Evolutionary conservation across 1,284 basidiomycete species (phyloP), one percentile per base, ranked within the genome.

Genomic region (Bjerkandera adusta): DNA sequence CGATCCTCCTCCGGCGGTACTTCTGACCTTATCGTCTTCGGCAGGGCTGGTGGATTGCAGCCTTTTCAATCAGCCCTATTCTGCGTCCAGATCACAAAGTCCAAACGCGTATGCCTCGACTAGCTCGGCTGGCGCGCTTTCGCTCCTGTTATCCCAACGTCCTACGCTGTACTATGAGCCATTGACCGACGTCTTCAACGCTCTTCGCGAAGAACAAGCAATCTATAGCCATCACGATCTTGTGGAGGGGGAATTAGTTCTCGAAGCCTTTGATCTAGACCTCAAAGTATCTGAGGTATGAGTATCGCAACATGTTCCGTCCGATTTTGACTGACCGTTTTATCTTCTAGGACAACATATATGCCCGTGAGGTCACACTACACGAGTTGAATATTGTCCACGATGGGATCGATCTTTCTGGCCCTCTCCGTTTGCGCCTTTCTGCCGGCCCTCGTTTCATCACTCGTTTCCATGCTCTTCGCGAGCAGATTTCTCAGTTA

Each of bases 141-240:
- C 58, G 16, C 53, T 85, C 11, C 64, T 88, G 38, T 69, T 89
- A 46, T 74, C 79, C 41, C 68, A 79, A 50, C 72, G 67, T 12
- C 83, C 85, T 3, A 81, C 78, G 3, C 68, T 89, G 6, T 89
- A 86, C 60, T 89, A 87, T 55, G 85, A 88, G 57, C 77, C 85
- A 27, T 60, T 89, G 45, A 77, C 73, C 29, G 70, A 67, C 49
- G 75, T 89, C 7, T 88, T 89, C 55, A 77, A 80, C 39, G 82
- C 79, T 48, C 67, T 89, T 27, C 81, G 85, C 24, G 71, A 76
- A 55, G 81, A 87, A 50, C 72, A 77, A 47, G 66, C 64, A 48
- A 60, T 85, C 30, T 65, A 70, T 38, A 65, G 65, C 20, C 51
- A 78, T 13, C 66, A 71, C 25, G 71, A 76, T 27, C 60, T 80